Conservation (phyloP, 1,284 basidiomycete species). For the Rhodofomes roseus region DNA sequence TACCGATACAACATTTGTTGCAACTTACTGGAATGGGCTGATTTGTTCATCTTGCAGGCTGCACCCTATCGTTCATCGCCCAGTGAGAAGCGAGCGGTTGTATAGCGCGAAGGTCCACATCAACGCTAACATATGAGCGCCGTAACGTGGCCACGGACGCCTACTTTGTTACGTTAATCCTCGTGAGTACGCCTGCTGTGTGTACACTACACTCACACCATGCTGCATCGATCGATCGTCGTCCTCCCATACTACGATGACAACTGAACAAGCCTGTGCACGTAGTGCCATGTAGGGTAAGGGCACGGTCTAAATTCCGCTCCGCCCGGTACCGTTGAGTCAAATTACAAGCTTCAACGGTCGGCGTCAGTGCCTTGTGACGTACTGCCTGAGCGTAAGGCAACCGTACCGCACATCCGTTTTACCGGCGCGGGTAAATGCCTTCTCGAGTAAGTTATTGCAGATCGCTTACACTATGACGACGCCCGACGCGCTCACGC, state of each 20-base stretch:
- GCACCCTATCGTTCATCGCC: neutral
- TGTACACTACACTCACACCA: neutral
- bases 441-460: neutral
- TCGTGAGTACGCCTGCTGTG: neutral
- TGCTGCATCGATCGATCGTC: constrained; percentile 2
- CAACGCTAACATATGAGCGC: neutral
- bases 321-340: neutral
- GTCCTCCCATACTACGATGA: neutral
- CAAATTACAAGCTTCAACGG: neutral
- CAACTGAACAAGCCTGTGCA: neutral
- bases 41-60: neutral
- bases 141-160: neutral
- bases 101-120: neutral
- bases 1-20: too few species aligned
- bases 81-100: neutral
- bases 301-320: neutral
- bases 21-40: neutral
- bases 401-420: neutral
- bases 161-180: neutral
- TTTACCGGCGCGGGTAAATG: neutral
- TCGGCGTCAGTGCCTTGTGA: neutral
- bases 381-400: neutral
- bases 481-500: neutral
- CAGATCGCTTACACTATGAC: neutral
- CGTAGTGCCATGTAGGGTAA: neutral